Conservation (phyloP, 257 asterid genomes). For the Solanum sejunctum region DNA sequence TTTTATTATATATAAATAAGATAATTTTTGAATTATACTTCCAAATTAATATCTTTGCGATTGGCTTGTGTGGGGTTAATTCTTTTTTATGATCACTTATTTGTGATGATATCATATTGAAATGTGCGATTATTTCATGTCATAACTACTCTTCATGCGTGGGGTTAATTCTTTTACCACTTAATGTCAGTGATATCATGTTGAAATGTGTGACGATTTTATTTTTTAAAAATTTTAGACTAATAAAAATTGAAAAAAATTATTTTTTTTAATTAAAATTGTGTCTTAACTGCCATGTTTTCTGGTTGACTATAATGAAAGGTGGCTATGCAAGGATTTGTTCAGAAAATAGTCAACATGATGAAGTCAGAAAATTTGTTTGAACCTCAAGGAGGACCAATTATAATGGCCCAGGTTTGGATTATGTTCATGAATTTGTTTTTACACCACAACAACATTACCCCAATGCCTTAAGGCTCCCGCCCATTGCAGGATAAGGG, state of each 20-base stretch:
- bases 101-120: neutral
- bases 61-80: neutral
- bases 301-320: constrained; percentile 6
- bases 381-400: constrained; percentile 79
- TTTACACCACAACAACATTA: too few relatives aligned
- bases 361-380: constrained; percentile 56
- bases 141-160: too few relatives aligned
- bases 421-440: neutral
- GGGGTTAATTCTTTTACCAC: neutral
- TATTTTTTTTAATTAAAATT: neutral
- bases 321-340: constrained; percentile 66
- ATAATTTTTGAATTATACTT: too few relatives aligned
- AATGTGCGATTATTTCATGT: neutral
- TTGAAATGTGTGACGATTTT: neutral
- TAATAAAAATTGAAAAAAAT: neutral
- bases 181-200: neutral
- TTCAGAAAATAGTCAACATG: constrained; percentile 35
- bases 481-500: too few relatives aligned
- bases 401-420: constrained; percentile 62
- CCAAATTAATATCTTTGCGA: too few relatives aligned
- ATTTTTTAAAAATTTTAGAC: neutral
- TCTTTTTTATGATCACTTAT: neutral
- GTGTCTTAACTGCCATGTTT: neutral
- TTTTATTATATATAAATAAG: too few relatives aligned
- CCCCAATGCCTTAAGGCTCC: too few relatives aligned